These are phyloP conservation scores for Beauveria sp. DNA, from an alignment of 2,329 filamentous ascomycete genomes.

Conservation along the genomic window DNA sequence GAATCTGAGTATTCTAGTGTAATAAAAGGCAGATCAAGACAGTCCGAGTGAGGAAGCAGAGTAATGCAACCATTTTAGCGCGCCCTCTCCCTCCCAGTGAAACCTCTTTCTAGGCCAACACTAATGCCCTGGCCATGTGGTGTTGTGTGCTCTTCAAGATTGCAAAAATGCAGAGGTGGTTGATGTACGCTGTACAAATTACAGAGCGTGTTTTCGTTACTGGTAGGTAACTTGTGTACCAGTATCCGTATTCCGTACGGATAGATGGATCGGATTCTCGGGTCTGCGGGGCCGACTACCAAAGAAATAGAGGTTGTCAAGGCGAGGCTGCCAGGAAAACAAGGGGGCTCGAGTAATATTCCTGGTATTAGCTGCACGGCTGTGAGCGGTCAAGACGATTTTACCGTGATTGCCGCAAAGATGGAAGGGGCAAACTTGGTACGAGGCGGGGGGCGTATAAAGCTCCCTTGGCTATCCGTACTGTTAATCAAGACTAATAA, in stretches of 20 bases:
- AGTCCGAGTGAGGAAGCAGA: not conserved
- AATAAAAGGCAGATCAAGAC: not conserved
- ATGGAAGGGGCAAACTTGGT: not conserved
- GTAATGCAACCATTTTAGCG: conserved; percentile 5
- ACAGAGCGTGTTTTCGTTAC: not conserved
- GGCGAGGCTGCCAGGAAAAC: not conserved
- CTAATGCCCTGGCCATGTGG: not conserved
- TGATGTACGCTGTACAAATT: too few species aligned
- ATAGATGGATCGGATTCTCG: not conserved
- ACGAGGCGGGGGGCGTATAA: not conserved
- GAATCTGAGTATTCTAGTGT: not conserved
- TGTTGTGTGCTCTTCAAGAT: too few species aligned
- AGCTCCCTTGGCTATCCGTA: not conserved
- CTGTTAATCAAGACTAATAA: too few species aligned
- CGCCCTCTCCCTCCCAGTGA: not conserved
- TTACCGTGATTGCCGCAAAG: not conserved
- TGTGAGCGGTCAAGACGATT: not conserved
- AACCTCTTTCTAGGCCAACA: not conserved
- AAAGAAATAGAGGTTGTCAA: not conserved
- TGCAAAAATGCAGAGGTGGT: too few species aligned
- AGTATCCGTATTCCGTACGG: too few species aligned
- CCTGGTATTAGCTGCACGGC: not conserved
- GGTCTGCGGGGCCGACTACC: not conserved
- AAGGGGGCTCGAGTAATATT: not conserved
- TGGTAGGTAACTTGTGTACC: too few species aligned